A percentile compares a stretch with the other conserved stretches of the same genome.
Evolutionary conservation across 331 rosid genomes (phyloP).

Genomic region (Dryas integrifolia): DNA sequence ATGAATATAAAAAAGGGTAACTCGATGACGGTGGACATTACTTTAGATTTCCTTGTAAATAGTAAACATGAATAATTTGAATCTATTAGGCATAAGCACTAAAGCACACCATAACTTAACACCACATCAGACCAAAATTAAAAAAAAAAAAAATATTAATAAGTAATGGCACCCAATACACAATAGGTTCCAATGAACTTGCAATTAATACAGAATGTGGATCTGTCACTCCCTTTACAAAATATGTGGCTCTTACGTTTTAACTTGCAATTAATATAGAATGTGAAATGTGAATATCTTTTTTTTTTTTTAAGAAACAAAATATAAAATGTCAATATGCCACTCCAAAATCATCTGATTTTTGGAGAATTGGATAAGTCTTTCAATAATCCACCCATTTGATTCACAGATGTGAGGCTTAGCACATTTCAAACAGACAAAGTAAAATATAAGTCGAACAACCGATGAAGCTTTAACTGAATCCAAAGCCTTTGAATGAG

Average conservation of each 20-base stretch:
- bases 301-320: neutral
- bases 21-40: neutral
- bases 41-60: neutral
- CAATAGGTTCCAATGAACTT: neutral
- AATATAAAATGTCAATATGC: neutral
- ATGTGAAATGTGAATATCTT: neutral
- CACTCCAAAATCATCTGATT: neutral
- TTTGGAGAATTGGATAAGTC: neutral
- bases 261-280: slow-evolving; percentile 1
- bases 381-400: neutral
- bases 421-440: neutral
- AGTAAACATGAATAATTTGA: neutral
- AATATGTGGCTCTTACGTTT: neutral
- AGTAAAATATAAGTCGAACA: neutral
- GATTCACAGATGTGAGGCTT: neutral
- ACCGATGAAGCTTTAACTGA: no score
- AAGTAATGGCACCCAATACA: neutral
- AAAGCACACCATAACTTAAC: neutral
- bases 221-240: slow-evolving; percentile 9
- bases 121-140: neutral
- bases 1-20: neutral
- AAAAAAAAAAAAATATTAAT: neutral
- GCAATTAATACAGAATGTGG: neutral
- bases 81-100: neutral
- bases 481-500: neutral